Conservation (phyloP, 768 basidiomycete genomes). For the Phaffia tasmanica region DNA sequence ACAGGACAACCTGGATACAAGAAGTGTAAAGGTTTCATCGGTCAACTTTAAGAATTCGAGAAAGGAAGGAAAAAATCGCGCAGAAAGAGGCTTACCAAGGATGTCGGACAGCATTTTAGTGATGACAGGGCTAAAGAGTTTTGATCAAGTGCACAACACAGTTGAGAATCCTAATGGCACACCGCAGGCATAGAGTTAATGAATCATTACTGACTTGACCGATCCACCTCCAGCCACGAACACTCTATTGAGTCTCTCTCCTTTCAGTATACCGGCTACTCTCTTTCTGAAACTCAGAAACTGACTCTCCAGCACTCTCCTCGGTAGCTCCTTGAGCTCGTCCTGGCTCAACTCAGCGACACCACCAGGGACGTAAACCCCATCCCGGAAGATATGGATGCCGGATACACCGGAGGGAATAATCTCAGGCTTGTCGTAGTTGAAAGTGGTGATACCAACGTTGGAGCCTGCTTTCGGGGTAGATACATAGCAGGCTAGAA, state of each 20-base stretch:
- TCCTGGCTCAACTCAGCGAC: slow-evolving; percentile 36
- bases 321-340: slow-evolving; percentile 49
- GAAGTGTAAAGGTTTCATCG: neutral
- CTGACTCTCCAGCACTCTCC: slow-evolving; percentile 73
- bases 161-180: neutral
- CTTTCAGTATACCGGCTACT: slow-evolving; percentile 55
- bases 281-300: slow-evolving; percentile 68
- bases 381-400: slow-evolving; percentile 51
- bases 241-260: slow-evolving; percentile 12
- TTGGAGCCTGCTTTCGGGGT: neutral
- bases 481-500: slow-evolving; percentile 41
- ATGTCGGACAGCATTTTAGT: slow-evolving; percentile 12
- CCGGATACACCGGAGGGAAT: slow-evolving; percentile 68
- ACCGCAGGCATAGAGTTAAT: too few species aligned
- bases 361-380: slow-evolving; percentile 34
- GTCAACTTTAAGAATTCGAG: neutral
- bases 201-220: slow-evolving; percentile 6
- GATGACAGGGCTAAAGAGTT: slow-evolving; percentile 10
- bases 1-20: slow-evolving; percentile 4
- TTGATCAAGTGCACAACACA: neutral
- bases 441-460: slow-evolving; percentile 53
- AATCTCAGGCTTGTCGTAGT: slow-evolving; percentile 77
- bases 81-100: neutral
- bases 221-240: slow-evolving; percentile 23
- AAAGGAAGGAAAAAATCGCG: too few species aligned